These are phyloP conservation scores for Capronia epimyces DNA, from an alignment of 2,329 filamentous ascomycete genomes.

Conservation along the genomic window DNA sequence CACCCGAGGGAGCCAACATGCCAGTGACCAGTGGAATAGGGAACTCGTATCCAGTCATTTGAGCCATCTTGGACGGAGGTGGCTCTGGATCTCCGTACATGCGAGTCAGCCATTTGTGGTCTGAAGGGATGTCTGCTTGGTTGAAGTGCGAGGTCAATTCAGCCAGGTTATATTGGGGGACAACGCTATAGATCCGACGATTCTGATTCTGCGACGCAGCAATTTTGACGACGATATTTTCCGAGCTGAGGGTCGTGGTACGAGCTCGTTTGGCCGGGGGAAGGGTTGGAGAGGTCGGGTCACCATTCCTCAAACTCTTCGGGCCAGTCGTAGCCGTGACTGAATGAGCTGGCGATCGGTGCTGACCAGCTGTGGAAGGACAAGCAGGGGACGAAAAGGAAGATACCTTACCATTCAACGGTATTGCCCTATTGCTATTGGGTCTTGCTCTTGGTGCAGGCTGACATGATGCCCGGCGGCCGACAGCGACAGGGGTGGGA, in stretches of 20 bases:
- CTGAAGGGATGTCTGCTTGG: not conserved
- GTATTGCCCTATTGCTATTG: not conserved
- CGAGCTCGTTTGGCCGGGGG: not conserved
- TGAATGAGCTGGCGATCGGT: no score
- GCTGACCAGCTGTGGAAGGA: not conserved
- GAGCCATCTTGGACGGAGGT: conserved; percentile 1
- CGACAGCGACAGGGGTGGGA: not conserved
- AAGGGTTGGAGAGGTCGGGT: not conserved
- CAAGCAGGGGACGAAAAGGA: not conserved
- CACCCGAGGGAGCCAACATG: not conserved
- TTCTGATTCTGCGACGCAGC: not conserved
- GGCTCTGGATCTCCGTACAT: conserved; percentile 2
- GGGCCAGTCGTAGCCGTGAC: not conserved
- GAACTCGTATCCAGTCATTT: conserved; percentile 11
- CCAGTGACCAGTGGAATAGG: conserved; percentile 10
- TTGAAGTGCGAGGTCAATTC: not conserved
- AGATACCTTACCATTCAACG: not conserved
- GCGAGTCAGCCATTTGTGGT: conserved; percentile 11
- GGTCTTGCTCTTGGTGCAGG: not conserved
- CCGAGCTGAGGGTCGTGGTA: not conserved
- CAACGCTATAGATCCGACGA: no score
- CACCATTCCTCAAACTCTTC: not conserved
- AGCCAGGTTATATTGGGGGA: not conserved
- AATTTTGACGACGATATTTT: not conserved
- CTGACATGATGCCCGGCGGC: not conserved